These are phyloP conservation scores for Emergomyces pasteurianus DNA, from an alignment of 2,329 filamentous ascomycete genomes.

Conservation along the genomic window DNA sequence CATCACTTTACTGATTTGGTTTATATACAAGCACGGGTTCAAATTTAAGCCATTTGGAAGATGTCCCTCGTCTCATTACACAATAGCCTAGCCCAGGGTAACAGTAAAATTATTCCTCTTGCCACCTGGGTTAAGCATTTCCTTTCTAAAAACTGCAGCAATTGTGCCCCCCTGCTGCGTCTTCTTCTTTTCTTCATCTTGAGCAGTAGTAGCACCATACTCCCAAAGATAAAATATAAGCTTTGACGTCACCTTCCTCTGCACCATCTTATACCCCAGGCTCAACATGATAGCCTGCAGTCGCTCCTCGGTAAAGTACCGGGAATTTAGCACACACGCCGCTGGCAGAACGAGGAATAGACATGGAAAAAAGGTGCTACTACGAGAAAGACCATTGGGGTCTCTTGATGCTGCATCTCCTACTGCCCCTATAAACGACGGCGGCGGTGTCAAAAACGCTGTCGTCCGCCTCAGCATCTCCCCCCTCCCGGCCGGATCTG, in stretches of 20 bases:
- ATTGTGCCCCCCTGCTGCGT: slow-evolving; percentile 1
- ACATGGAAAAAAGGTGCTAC: slow-evolving; percentile 30
- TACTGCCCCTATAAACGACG: background rate
- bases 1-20: background rate
- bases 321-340: slow-evolving; percentile 78
- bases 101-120: slow-evolving; percentile 87
- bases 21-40: no score
- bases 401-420: slow-evolving; percentile 10
- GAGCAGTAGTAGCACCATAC: slow-evolving; percentile 22
- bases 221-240: slow-evolving; percentile 84
- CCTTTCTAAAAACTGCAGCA: slow-evolving; percentile 49
- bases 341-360: slow-evolving; percentile 84
- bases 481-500: slow-evolving; percentile 60
- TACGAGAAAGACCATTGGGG: background rate
- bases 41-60: background rate
- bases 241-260: slow-evolving; percentile 66
- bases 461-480: slow-evolving; percentile 73
- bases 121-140: slow-evolving; percentile 61
- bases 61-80: no score
- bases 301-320: slow-evolving; percentile 66
- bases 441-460: slow-evolving; percentile 48
- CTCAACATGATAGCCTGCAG: slow-evolving; percentile 62
- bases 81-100: slow-evolving; percentile 37
- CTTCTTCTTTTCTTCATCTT: slow-evolving; percentile 3
- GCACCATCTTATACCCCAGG: slow-evolving; percentile 57